phyloP scores from a whole-genome alignment of 345 rosid species.

The Ailanthus altissimus region DNA sequence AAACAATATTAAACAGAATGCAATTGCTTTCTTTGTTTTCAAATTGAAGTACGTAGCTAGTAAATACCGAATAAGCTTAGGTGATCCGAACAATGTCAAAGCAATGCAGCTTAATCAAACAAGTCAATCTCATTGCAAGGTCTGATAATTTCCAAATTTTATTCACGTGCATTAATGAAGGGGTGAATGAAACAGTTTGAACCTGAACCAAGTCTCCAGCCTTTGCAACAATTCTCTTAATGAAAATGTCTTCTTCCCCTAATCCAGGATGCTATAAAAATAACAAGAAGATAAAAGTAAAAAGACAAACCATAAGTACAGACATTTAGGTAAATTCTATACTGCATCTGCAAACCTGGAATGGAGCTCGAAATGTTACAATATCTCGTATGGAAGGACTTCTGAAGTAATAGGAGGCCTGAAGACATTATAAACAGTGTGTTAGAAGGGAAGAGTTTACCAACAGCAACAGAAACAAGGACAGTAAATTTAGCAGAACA shows the following conservation, averaged over 20 bases:
- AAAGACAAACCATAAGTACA: not conserved
- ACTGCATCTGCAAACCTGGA: conserved; percentile 29
- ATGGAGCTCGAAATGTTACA: conserved; percentile 40
- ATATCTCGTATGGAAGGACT: conserved; percentile 38
- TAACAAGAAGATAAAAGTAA: not conserved
- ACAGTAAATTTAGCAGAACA: not conserved
- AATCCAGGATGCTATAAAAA: conserved; percentile 24
- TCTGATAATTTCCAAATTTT: not conserved
- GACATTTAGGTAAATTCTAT: not conserved
- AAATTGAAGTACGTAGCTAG: not conserved
- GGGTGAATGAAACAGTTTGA: conserved; percentile 5
- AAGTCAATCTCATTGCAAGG: not conserved
- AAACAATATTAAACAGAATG: not conserved
- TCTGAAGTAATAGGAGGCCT: conserved; percentile 40
- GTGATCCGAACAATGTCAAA: not conserved
- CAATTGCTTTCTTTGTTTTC: not conserved
- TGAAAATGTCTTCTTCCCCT: conserved; percentile 31
- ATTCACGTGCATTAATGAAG: not conserved
- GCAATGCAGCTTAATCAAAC: not conserved
- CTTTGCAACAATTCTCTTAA: conserved; percentile 44
- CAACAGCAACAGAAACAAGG: not conserved
- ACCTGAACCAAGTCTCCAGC: conserved; percentile 45
- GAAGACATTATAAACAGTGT: conserved; percentile 14
- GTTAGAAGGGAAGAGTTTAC: not conserved
- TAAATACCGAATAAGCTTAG: not conserved